phyloP scores from a whole-genome alignment of 257 asterid genomes.

The Nicotiana tomentosiformis region DNA sequence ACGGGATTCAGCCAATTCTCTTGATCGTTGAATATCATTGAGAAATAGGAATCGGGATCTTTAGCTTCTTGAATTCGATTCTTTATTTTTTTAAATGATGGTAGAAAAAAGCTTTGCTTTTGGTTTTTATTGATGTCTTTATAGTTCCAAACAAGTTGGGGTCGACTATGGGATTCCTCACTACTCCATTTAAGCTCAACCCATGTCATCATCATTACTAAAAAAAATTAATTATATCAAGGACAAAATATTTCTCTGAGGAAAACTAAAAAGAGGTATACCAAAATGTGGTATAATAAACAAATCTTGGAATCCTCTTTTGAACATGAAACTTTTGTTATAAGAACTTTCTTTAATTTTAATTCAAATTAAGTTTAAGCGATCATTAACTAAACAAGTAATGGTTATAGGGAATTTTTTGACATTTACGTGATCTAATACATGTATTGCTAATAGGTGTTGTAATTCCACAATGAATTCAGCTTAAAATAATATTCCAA shows the following conservation, averaged over 20 bases:
- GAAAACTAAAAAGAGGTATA: background rate
- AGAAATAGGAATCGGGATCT: too few relatives aligned
- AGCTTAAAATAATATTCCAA: background rate
- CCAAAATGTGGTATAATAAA: background rate
- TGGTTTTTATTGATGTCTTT: too few relatives aligned
- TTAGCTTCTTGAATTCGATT: too few relatives aligned
- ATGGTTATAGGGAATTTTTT: background rate
- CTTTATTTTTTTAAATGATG: too few relatives aligned
- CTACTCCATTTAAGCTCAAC: too few relatives aligned
- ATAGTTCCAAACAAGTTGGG: too few relatives aligned
- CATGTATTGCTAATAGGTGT: background rate
- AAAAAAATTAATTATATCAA: background rate
- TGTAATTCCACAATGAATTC: background rate
- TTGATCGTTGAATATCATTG: too few relatives aligned
- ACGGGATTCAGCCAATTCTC: too few relatives aligned
- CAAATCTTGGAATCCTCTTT: background rate
- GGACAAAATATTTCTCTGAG: background rate
- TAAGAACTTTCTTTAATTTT: background rate
- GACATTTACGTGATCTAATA: background rate
- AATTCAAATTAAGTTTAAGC: background rate
- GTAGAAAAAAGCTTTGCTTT: too few relatives aligned
- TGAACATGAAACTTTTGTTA: background rate
- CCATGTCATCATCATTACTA: too few relatives aligned
- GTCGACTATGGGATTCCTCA: too few relatives aligned
- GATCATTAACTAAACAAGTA: too few relatives aligned